Evolutionary conservation across 2,329 filamentous ascomycete species (phyloP).

Genomic region (Gnomoniopsis sp.): DNA sequence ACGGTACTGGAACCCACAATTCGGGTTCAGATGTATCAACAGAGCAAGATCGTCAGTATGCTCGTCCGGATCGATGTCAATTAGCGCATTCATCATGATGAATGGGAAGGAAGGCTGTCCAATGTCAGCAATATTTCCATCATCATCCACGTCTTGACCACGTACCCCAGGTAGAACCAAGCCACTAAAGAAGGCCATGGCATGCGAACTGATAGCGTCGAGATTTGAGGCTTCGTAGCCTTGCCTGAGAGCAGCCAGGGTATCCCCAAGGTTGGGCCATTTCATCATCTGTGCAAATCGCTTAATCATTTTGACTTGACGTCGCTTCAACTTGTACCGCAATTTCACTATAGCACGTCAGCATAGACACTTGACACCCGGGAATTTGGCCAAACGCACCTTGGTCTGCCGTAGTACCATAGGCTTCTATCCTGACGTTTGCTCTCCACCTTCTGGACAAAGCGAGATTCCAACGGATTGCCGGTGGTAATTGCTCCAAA

Average conservation of each 20-base stretch:
- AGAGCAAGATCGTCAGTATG: conserved; percentile 63
- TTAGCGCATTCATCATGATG: conserved; percentile 73
- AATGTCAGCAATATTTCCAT: background rate
- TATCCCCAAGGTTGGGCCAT: conserved; percentile 69
- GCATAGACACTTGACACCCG: background rate
- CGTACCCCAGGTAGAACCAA: conserved; percentile 67
- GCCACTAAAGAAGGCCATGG: conserved; percentile 75
- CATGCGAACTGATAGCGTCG: conserved; percentile 62
- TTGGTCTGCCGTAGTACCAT: conserved; percentile 49
- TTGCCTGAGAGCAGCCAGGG: conserved; percentile 60
- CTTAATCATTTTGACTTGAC: conserved; percentile 66
- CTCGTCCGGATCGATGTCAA: conserved; percentile 69
- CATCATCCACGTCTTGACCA: conserved; percentile 6
- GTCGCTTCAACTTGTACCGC: conserved; percentile 61
- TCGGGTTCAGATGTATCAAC: conserved; percentile 64
- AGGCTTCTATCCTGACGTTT: conserved; percentile 63
- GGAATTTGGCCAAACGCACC: conserved; percentile 31
- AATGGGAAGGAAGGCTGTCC: conserved; percentile 61
- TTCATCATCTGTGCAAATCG: conserved; percentile 70
- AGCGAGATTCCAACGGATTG: conserved; percentile 69
- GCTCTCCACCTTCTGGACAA: conserved; percentile 72
- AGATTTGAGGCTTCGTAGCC: conserved; percentile 56
- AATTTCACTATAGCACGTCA: conserved; percentile 46
- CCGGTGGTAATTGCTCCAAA: conserved; percentile 62
- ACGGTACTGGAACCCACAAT: conserved; percentile 73